Base-by-base conservation (phyloP, 768 basidiomycete species). In the Amanita subjunquillea region DNA sequence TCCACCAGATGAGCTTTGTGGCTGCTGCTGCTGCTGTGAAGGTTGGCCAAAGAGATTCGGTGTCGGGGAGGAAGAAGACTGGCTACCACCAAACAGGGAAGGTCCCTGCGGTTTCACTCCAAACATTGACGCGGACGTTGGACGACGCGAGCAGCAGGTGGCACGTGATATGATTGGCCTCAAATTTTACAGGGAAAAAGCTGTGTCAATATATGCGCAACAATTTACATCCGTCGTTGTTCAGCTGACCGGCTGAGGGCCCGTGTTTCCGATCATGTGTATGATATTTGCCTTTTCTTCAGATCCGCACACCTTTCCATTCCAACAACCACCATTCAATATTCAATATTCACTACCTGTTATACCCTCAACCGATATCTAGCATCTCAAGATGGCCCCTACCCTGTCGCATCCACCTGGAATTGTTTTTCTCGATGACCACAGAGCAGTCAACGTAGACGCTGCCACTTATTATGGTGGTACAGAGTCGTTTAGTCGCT, bases 391-490 rank as follows among this genome's bases (percentile, higher is more conserved):
- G 12, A 54, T 90, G 87, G 77, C 85, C 3, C 87, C 87, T 48
- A 61, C 76, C 29, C 65, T 86, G 48, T 72, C 67, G 55, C 85
- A 86, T 59, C 87, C 86, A 0, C 56, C 84, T 5, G 75, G 76
- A 51, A 77, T 85, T 48, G 73, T 71, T 54, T 87, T 88, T 59
- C 62, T 84, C 57, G 86, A 87, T 57, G 69, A 69, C 17, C 63
- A 69, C 17, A 66, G 68, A 25, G 61, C 74, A 4, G 75, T 77
- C 51, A 71, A 87, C 58, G 73, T 74, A 48, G 91, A 94, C 50
- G 82, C 91, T 7, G 76, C 82, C 22, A 78, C 80, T 7, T 93
- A 93, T 70, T 95, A 95, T 58, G 88, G 87, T 40, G 82, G 83
- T 17, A 77, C 75, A 41, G 87, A 95, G 62, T 75, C 82, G 3